These are phyloP conservation scores for Hypoxylon lenormandii DNA, from an alignment of 495 filamentous ascomycete species.

Conservation along the genomic window DNA sequence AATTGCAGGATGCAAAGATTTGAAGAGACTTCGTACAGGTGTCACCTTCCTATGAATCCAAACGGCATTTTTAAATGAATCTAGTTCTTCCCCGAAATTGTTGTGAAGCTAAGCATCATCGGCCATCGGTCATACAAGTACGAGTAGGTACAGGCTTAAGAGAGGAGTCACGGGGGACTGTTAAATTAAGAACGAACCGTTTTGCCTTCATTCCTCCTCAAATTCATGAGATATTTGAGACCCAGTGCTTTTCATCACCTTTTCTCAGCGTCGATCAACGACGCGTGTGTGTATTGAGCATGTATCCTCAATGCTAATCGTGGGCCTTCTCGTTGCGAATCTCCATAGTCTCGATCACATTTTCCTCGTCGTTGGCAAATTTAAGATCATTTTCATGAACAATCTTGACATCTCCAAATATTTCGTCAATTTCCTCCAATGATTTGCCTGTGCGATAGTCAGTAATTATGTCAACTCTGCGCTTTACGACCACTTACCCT, in stretches of 20 bases:
- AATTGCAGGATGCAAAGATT: not conserved
- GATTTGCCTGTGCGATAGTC: slow-evolving; percentile 51
- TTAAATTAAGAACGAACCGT: not conserved
- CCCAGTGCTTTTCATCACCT: not conserved
- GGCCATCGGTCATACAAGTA: not conserved
- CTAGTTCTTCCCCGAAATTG: not conserved
- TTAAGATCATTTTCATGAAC: slow-evolving; percentile 6
- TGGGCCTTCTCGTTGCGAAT: slow-evolving; percentile 5
- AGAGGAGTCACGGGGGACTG: not conserved
- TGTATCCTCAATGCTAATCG: too few relatives aligned
- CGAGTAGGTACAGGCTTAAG: not conserved
- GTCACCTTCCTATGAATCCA: not conserved
- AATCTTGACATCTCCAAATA: slow-evolving; percentile 53
- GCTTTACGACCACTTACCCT: slow-evolving; percentile 44
- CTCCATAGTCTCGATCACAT: slow-evolving; percentile 16
- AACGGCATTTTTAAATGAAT: too few relatives aligned
- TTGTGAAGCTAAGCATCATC: not conserved
- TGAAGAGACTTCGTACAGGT: not conserved
- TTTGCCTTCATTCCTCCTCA: too few relatives aligned
- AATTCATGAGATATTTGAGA: not conserved
- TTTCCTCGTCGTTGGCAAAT: slow-evolving; percentile 23
- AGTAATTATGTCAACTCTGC: slow-evolving; percentile 1
- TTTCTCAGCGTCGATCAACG: too few relatives aligned
- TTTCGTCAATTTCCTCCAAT: slow-evolving; percentile 66
- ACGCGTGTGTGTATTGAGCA: too few relatives aligned